Evolutionary conservation across 495 filamentous ascomycete genomes (phyloP).

Genomic region (Neohortaea acidophila): DNA sequence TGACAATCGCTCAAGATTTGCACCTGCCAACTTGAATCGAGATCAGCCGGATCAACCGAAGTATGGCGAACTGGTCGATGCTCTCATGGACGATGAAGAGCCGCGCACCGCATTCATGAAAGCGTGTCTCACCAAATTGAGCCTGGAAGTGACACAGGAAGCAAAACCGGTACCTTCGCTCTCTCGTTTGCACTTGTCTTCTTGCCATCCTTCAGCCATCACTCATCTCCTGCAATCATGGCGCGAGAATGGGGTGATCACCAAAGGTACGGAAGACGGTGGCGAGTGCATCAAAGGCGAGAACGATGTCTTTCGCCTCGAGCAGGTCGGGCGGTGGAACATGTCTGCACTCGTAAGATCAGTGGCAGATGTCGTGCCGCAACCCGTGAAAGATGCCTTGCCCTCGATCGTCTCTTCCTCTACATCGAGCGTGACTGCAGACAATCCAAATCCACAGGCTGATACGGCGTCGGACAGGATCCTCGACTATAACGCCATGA

Average conservation of each 20-base stretch:
- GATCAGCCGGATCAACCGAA: constrained; percentile 50
- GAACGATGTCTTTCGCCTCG: constrained; percentile 70
- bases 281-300: constrained; percentile 70
- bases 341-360: constrained; percentile 38
- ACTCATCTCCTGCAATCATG: constrained; percentile 50
- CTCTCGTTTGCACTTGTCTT: constrained; percentile 72
- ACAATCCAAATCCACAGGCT: constrained; percentile 24
- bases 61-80: constrained; percentile 39
- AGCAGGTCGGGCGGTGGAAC: constrained; percentile 49
- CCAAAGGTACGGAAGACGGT: constrained; percentile 34
- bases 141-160: constrained; percentile 57
- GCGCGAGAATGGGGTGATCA: constrained; percentile 47
- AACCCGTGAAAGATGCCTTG: constrained; percentile 1
- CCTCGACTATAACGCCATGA: constrained; percentile 53
- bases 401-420: constrained; percentile 1
- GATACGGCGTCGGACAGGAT: constrained; percentile 30
- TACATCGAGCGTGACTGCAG: background rate
- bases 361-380: constrained; percentile 22
- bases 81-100: constrained; percentile 54
- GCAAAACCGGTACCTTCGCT: constrained; percentile 60
- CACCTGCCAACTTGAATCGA: constrained; percentile 57
- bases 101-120: constrained; percentile 62
- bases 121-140: constrained; percentile 68
- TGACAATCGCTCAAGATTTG: constrained; percentile 45
- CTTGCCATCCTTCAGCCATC: constrained; percentile 46